Base-by-base conservation (phyloP, 2,329 filamentous ascomycete species). In the Talaromyces islandicus region DNA sequence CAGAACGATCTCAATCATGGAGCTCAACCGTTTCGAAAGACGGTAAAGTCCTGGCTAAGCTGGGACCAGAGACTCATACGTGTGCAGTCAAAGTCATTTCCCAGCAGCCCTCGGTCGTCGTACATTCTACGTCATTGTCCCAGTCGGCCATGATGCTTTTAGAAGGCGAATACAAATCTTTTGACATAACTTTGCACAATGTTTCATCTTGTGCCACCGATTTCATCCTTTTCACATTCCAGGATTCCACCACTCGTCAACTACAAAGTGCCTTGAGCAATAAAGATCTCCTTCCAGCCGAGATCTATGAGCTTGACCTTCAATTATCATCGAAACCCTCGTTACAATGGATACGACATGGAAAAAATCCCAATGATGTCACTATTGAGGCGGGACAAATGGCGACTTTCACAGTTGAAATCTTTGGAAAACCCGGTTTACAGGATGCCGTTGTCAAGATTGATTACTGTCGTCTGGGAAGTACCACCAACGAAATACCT, bases 131-230 rank as follows among this genome's bases (percentile, higher is more conserved):
- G 3, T 91, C 88, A 12, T 81, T 97, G 1, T 85, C 89, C 0
- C 92, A 97, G 69, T 90, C 89, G 24, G 90, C 91, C 10, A 79
- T 96, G 38, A 97, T 96, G 92, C 83, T 99, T 11, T 80, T 99
- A 6, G 93, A 97, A 76, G 94, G 94, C 50, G 93, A 99, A 74
- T 84, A 83, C 24, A 88, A 87, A 66, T 79, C 80, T 0, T 95
- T 97, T 69, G 88, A 85, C 0, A 82, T 97, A 17, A 92, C 89
- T 0, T 77, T 97, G 14, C 84, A 89, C 65, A 99, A 99, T 65
- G 79, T 85, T 9, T 94, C 91, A 0, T 72, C 81, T 0, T 92
- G 88, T 1, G 81, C 90, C 1, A 90, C 91, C 1, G 91, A 96
- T 69, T 88, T 97, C 59, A 78, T 97, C 38, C 81, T 94, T 27